phyloP scores from a whole-genome alignment of 2,329 filamentous ascomycete genomes.

The Ambrosiella beaveri region DNA sequence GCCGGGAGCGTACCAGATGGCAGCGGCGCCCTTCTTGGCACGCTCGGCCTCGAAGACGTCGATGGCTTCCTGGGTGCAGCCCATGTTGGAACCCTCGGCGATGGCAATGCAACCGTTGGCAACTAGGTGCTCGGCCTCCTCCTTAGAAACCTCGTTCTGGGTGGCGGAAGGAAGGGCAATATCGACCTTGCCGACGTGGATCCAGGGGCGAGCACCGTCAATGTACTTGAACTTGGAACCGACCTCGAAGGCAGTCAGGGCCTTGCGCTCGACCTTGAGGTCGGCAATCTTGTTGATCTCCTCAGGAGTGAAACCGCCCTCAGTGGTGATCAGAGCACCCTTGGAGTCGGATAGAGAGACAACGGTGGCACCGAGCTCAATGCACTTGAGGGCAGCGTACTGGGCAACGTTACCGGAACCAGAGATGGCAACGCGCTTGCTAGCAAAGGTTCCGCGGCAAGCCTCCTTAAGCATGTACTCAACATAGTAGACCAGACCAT shows the following conservation, averaged over 20 bases:
- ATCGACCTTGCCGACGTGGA: constrained; percentile 75
- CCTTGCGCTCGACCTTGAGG: constrained; percentile 74
- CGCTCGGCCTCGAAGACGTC: constrained; percentile 75
- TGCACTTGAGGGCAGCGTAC: constrained; percentile 89
- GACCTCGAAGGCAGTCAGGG: constrained; percentile 56
- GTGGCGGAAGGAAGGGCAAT: constrained; percentile 85
- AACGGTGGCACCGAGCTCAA: constrained; percentile 86
- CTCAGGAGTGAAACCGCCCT: constrained; percentile 58
- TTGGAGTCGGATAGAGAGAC: constrained; percentile 87
- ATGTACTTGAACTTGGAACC: constrained; percentile 66
- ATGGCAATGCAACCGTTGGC: constrained; percentile 64
- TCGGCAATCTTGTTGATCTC: constrained; percentile 63
- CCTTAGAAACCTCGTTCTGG: constrained; percentile 89
- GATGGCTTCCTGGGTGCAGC: constrained; percentile 89
- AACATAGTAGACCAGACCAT: constrained; percentile 92
- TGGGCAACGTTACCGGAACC: constrained; percentile 97
- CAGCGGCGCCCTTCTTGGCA: constrained; percentile 45
- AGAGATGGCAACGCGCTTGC: constrained; percentile 89
- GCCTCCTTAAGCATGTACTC: constrained; percentile 89
- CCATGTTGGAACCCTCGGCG: constrained; percentile 98
- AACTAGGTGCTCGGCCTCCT: constrained; percentile 74
- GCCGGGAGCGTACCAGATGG: constrained; percentile 91
- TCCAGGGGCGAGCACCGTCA: constrained; percentile 76
- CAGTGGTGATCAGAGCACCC: constrained; percentile 62
- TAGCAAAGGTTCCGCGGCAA: constrained; percentile 67